Evolutionary conservation across 2,329 filamentous ascomycete species (phyloP).

Genomic region (Leptographium procerum): DNA sequence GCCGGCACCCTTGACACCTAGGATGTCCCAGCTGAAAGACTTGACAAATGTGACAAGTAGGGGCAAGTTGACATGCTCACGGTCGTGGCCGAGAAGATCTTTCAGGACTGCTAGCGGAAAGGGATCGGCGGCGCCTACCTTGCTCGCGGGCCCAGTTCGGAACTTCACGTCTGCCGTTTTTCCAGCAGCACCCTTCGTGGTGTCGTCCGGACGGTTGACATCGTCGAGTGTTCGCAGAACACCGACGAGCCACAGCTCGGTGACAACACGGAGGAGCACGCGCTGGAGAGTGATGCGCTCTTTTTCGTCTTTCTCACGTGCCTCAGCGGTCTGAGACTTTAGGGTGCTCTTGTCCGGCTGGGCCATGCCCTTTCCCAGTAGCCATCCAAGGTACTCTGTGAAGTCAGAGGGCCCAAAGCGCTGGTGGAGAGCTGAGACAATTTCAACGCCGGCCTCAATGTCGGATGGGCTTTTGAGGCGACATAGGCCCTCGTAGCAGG

Average conservation of each 20-base stretch:
- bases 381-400: conserved; percentile 84
- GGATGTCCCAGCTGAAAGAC: conserved; percentile 87
- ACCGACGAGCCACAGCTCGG: conserved; percentile 90
- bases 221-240: conserved; percentile 71
- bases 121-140: conserved; percentile 65
- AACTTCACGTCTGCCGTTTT: conserved; percentile 53
- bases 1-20: conserved; percentile 63
- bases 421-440: conserved; percentile 90
- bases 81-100: conserved; percentile 85
- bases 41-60: conserved; percentile 93
- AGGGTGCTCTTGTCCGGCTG: conserved; percentile 77
- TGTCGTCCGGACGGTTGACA: conserved; percentile 49
- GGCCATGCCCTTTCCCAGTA: conserved; percentile 79
- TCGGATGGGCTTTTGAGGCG: conserved; percentile 87
- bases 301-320: conserved; percentile 90
- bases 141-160: conserved; percentile 41
- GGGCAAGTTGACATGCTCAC: conserved; percentile 83
- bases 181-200: conserved; percentile 46
- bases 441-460: conserved; percentile 81
- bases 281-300: conserved; percentile 81
- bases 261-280: conserved; percentile 76
- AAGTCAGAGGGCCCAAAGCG: conserved; percentile 86
- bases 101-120: conserved; percentile 97
- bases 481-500: conserved; percentile 88
- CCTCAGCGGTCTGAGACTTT: conserved; percentile 67